These are phyloP conservation scores for Amanita phalloides DNA, from an alignment of 768 basidiomycete genomes.

Conservation along the genomic window DNA sequence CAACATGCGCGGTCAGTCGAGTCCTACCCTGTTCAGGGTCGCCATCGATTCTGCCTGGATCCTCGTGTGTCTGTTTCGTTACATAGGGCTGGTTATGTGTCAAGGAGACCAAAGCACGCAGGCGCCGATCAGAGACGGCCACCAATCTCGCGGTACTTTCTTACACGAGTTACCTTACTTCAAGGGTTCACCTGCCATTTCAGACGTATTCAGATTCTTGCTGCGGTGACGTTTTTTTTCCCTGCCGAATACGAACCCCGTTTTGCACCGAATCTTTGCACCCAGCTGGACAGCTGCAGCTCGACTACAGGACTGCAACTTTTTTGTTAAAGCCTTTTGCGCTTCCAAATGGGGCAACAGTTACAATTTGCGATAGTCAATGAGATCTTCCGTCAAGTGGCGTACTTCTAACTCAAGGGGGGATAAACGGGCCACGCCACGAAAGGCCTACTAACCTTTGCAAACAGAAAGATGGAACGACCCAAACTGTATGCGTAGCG, in stretches of 20 bases:
- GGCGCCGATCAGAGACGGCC: constrained; percentile 1
- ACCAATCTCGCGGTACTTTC: neutral
- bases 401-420: neutral
- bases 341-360: neutral
- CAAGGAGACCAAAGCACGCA: neutral
- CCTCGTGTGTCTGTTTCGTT: neutral
- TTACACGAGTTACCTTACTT: neutral
- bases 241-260: neutral
- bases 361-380: neutral
- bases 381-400: neutral
- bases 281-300: neutral
- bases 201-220: neutral
- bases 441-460: neutral
- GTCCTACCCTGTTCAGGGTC: neutral
- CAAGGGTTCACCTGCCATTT: neutral
- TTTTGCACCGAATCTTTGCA: neutral
- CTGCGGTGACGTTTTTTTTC: too few relatives aligned
- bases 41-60: neutral
- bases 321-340: neutral
- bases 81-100: neutral
- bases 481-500: neutral
- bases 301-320: neutral
- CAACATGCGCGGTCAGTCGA: neutral
- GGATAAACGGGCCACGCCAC: neutral
- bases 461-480: neutral